phyloP scores from a whole-genome alignment of 441 rosid genomes.

The Gossypium aridum region DNA sequence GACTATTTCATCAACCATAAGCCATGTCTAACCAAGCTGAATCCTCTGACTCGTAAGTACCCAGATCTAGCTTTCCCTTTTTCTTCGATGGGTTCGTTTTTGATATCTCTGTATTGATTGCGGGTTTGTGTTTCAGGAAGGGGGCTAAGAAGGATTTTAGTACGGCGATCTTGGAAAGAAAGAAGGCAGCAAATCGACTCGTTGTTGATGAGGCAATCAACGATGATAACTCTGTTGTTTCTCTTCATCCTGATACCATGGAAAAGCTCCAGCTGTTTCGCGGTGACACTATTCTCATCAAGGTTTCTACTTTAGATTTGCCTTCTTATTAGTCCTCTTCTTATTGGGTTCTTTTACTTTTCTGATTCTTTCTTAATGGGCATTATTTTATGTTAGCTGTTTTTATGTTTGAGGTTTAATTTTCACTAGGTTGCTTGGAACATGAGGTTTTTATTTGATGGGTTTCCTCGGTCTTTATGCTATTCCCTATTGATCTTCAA shows the following conservation, averaged over 20 bases:
- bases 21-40: constrained; percentile 70
- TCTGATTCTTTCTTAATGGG: background rate
- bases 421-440: background rate
- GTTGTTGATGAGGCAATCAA: constrained; percentile 82
- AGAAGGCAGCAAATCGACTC: constrained; percentile 79
- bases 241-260: constrained; percentile 79
- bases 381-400: background rate
- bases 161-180: constrained; percentile 83
- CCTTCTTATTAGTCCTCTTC: background rate
- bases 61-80: constrained; percentile 31
- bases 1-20: background rate
- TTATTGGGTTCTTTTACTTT: background rate
- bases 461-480: background rate
- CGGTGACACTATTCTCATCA: constrained; percentile 75
- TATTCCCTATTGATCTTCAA: background rate
- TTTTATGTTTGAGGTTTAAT: constrained; percentile 9
- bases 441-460: background rate
- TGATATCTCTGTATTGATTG: constrained; percentile 5
- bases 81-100: constrained; percentile 7
- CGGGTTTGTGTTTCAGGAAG: constrained; percentile 35
- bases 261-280: constrained; percentile 94
- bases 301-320: constrained; percentile 37
- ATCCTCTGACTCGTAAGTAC: constrained; percentile 77
- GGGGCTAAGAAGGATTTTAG: constrained; percentile 78
- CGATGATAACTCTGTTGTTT: constrained; percentile 81